A percentile compares a stretch with the other conserved stretches of the same genome.
Conservation (phyloP, 164 flowering plant species). For the Litsea cubeba region DNA sequence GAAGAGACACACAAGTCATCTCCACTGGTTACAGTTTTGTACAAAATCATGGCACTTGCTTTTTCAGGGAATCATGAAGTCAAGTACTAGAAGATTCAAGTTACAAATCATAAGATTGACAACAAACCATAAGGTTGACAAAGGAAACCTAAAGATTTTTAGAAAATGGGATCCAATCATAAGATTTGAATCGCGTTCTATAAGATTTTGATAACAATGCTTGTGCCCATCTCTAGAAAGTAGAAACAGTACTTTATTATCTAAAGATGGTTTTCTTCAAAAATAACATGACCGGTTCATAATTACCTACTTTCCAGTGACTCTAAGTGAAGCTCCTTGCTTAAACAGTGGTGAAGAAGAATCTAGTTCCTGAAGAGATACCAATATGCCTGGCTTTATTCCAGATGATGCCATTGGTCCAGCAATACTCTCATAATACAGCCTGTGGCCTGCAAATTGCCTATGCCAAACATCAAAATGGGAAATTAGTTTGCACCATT, state of each 20-base stretch:
- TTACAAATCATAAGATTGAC: background rate
- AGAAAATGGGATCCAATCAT: background rate
- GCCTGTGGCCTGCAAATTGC: background rate
- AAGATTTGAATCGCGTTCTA: too few relatives aligned
- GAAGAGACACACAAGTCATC: too few relatives aligned
- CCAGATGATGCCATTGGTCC: conserved; percentile 36
- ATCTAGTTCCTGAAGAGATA: conserved; percentile 46
- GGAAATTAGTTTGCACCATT: background rate
- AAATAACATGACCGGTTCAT: background rate
- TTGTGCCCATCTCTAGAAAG: too few relatives aligned
- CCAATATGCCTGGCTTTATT: conserved; percentile 51
- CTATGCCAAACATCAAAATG: background rate
- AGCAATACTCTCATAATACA: background rate
- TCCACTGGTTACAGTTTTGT: too few relatives aligned
- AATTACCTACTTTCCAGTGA: conserved; percentile 62
- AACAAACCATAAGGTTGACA: background rate
- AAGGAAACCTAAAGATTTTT: background rate
- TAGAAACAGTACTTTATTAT: too few relatives aligned
- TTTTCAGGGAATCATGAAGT: background rate
- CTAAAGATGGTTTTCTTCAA: background rate
- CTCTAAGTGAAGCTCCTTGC: conserved; percentile 74
- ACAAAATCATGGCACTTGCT: too few relatives aligned
- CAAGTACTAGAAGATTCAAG: background rate
- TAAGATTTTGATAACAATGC: too few relatives aligned
- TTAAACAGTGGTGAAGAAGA: conserved; percentile 52